Evolutionary conservation across 2,329 filamentous ascomycete genomes (phyloP).

Genomic region (Ophiostoma himal-ulmi): DNA sequence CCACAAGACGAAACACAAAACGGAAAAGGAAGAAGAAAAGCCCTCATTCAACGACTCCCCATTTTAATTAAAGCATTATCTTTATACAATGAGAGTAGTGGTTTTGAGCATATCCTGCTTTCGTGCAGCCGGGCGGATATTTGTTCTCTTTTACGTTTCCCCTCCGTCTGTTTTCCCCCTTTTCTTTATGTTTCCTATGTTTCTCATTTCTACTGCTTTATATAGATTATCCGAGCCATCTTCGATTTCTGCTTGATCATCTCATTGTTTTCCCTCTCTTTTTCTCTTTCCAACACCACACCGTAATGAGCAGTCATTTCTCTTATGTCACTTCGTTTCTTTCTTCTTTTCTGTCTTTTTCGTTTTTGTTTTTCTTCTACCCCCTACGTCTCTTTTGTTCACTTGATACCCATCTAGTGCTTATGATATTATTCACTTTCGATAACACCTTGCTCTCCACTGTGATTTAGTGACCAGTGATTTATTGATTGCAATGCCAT

Average conservation of each 20-base stretch:
- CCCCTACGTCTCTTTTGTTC: not conserved
- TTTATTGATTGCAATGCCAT: not conserved
- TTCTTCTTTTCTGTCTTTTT: not conserved
- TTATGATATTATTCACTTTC: constrained; percentile 18
- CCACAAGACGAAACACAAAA: not conserved
- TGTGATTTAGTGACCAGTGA: not conserved
- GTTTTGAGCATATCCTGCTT: not conserved
- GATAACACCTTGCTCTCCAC: not conserved
- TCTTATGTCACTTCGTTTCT: not conserved
- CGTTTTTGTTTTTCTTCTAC: not conserved
- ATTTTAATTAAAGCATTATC: not conserved
- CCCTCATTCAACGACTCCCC: too few species aligned
- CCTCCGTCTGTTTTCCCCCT: not conserved
- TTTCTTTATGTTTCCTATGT: not conserved
- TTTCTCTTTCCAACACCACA: not conserved
- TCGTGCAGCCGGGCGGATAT: not conserved
- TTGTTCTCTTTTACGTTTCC: not conserved
- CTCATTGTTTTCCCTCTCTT: not conserved
- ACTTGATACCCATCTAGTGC: constrained; percentile 21
- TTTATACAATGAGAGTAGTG: not conserved
- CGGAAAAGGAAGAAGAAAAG: not conserved
- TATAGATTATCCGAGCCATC: too few species aligned
- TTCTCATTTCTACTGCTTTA: too few species aligned
- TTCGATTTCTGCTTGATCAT: not conserved
- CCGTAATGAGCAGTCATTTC: not conserved